A percentile compares a stretch with the other conserved stretches of the same genome.
These are phyloP conservation scores for Pleurotus tuber-regium DNA, from an alignment of 768 basidiomycete species.

Conservation along the genomic window DNA sequence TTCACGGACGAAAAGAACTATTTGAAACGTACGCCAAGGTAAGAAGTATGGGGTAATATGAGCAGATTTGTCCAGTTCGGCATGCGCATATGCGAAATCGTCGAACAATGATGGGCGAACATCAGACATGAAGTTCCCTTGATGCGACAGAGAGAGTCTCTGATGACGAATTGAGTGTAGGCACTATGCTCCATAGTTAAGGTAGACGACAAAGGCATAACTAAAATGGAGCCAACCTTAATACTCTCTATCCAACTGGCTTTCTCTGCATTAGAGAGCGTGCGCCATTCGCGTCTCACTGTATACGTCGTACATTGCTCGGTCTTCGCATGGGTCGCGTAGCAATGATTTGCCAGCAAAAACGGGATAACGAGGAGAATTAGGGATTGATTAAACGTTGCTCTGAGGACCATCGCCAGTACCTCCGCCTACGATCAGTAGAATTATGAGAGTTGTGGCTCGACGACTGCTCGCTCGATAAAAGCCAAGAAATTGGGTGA, in stretches of 20 bases:
- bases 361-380: background rate
- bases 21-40: slow-evolving; percentile 14
- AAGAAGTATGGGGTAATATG: slow-evolving; percentile 15
- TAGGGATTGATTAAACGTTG: background rate
- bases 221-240: slow-evolving; percentile 9
- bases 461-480: no score
- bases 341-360: background rate
- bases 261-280: slow-evolving; percentile 6
- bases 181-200: slow-evolving; percentile 1
- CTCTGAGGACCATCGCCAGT: slow-evolving; percentile 2
- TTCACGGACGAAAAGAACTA: background rate
- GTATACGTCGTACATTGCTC: background rate
- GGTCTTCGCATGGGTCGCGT: background rate
- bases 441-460: no score
- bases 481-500: no score
- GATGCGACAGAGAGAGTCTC: slow-evolving; percentile 10
- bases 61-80: slow-evolving; percentile 13
- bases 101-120: slow-evolving; percentile 14
- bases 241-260: slow-evolving; percentile 14
- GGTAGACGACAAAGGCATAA: background rate
- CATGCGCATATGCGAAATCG: slow-evolving; percentile 15
- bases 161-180: slow-evolving; percentile 12
- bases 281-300: slow-evolving; percentile 15
- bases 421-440: background rate
- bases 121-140: slow-evolving; percentile 5